A percentile compares a stretch with the other conserved stretches of the same genome.
Conservation (phyloP, 495 filamentous ascomycete genomes). For the Aspergillus haitiensis region DNA sequence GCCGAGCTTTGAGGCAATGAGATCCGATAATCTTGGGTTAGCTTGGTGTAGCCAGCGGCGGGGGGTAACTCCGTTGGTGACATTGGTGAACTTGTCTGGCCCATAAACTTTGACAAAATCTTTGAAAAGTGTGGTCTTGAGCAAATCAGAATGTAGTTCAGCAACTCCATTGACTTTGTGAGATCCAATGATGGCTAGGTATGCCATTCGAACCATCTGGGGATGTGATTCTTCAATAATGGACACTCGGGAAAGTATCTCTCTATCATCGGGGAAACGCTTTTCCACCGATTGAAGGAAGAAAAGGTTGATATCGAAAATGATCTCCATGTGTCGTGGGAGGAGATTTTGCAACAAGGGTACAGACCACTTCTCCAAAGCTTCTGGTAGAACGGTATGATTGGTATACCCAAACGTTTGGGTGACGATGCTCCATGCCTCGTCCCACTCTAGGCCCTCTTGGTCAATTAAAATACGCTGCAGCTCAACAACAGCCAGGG, state of each 20-base stretch:
- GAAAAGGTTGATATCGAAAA: constrained; percentile 95
- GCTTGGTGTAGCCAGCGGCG: constrained; percentile 96
- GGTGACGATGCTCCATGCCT: constrained; percentile 81
- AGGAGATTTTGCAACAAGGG: constrained; percentile 88
- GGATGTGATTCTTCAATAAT: constrained; percentile 96
- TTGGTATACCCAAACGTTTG: constrained; percentile 94
- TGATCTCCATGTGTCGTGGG: constrained; percentile 93
- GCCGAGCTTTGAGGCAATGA: constrained; percentile 87
- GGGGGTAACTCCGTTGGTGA: constrained; percentile 96
- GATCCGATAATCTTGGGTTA: constrained; percentile 85
- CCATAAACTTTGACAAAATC: constrained; percentile 95
- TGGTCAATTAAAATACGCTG: constrained; percentile 88
- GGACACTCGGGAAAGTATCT: constrained; percentile 80
- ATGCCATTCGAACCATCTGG: constrained; percentile 99
- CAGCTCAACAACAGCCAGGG: constrained; percentile 91
- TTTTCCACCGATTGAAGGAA: constrained; percentile 90
- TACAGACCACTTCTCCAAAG: constrained; percentile 98
- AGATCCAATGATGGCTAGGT: constrained; percentile 89
- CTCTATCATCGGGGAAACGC: constrained; percentile 83
- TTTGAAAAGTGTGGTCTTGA: constrained; percentile 98
- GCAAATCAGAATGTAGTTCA: constrained; percentile 93
- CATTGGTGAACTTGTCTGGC: constrained; percentile 95
- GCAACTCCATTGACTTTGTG: constrained; percentile 99
- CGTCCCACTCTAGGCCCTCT: constrained; percentile 90
- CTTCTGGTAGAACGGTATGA: constrained; percentile 95